Evolutionary conservation across 2,329 filamentous ascomycete species (phyloP), one percentile per base, ranked within the genome.

Genomic region (Aspergillus sp.): DNA sequence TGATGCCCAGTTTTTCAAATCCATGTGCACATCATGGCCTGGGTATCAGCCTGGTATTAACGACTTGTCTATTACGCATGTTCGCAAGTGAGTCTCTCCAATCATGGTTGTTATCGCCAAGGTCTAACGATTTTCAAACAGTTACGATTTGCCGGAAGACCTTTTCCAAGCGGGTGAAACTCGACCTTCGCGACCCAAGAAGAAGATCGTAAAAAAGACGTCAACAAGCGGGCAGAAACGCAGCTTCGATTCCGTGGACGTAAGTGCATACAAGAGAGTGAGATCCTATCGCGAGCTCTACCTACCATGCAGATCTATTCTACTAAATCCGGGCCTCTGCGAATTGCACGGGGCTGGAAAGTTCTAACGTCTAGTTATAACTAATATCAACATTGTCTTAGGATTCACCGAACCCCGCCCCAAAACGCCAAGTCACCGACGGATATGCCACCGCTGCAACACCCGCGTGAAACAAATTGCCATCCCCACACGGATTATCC

Each of bases 141-240:
- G 93, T 75, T 90, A 90, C 72, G 87, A 92, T 70, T 83, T 99
- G 24, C 95, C 95, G 27, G 87, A 91, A 59, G 93, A 99, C 73
- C 87, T 98, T 2, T 99, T 99, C 71, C 69, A 87, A 48, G 79
- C 87, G 23, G 90, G 90, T 68, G 95, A 99, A 75, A 79, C 80
- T 50, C 89, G 86, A 67, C 90, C 90, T 5, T 70, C 74, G 14
- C 84, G 80, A 58, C 80, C 82, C 15, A 78, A 81, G 75, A 87
- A 84, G 73, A 80, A 82, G 70, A 71, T 78, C 43, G 52, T 74
- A 54, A 75, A 73, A 64, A 75, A 70, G 56, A 45, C 67, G 61
- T 68, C 74, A 47, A 43, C 69, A 15, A 65, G 67, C 53, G 68
- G 69, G 24, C 73, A 75, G 61, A 77, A 77, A 60, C 69, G 75